A percentile compares a stretch with the other conserved stretches of the same genome.
Conservation (phyloP, 371 early-diverging fungal species). For the Apophysomyces sp. region DNA sequence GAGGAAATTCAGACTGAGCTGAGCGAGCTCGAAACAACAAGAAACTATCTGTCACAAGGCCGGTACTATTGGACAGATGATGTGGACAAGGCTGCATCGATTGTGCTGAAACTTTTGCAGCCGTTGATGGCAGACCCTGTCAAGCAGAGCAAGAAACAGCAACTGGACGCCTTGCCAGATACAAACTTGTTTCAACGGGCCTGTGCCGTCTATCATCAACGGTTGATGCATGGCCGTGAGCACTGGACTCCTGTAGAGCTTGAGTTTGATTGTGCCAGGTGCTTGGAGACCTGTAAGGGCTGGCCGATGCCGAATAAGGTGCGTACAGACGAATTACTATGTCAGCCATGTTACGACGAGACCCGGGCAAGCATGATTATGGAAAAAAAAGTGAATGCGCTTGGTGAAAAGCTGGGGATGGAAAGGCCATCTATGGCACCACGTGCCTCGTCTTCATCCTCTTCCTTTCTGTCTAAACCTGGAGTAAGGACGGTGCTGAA, state of each 20-base stretch:
- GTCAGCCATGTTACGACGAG: slow-evolving; percentile 37
- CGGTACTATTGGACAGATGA: slow-evolving; percentile 8
- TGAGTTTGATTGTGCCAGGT: slow-evolving; percentile 34
- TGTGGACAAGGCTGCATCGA: slow-evolving; percentile 17
- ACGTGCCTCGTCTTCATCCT: slow-evolving; percentile 8
- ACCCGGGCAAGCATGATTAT: slow-evolving; percentile 33
- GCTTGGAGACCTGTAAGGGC: slow-evolving; percentile 11
- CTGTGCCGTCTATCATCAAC: slow-evolving; percentile 31
- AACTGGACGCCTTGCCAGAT: slow-evolving; percentile 21
- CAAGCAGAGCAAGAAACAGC: slow-evolving; percentile 7
- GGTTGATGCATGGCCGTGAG: slow-evolving; percentile 24
- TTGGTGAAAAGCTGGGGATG: slow-evolving; percentile 11
- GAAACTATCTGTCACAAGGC: not conserved
- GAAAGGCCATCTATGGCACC: slow-evolving; percentile 7
- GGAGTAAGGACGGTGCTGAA: slow-evolving; percentile 4
- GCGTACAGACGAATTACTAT: slow-evolving; percentile 26
- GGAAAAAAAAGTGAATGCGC: slow-evolving; percentile 37
- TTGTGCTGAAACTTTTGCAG: slow-evolving; percentile 33
- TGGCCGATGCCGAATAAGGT: slow-evolving; percentile 49
- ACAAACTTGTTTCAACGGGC: slow-evolving; percentile 26
- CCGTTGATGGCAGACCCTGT: not conserved
- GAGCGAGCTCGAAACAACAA: slow-evolving; percentile 1
- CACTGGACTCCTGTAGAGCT: slow-evolving; percentile 25
- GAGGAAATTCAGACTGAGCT: slow-evolving; percentile 15
- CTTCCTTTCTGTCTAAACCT: slow-evolving; percentile 4